A percentile compares a stretch with the other conserved stretches of the same genome.
Evolutionary conservation across 2,329 filamentous ascomycete genomes (phyloP).

Genomic region (Penicillium olsonii): DNA sequence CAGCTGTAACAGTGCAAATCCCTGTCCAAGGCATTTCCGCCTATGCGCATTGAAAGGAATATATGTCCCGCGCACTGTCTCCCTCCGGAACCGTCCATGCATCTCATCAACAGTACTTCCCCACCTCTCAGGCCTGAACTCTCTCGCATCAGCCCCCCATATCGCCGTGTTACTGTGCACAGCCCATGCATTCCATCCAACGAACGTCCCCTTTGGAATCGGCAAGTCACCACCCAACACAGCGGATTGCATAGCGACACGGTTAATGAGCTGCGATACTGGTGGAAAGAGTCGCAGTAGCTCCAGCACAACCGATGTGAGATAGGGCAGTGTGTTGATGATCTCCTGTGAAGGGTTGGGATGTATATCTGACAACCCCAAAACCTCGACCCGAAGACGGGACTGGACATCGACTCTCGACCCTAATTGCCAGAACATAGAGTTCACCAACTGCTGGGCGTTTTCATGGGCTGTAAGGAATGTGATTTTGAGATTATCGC

Average conservation of each 20-base stretch:
- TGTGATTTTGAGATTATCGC: constrained; percentile 43
- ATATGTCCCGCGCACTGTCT: constrained; percentile 29
- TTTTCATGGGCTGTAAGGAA: constrained; percentile 49
- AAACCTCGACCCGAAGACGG: constrained; percentile 35
- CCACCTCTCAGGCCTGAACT: constrained; percentile 43
- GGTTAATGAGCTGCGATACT: constrained; percentile 53
- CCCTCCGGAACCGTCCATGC: constrained; percentile 26
- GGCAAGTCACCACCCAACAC: constrained; percentile 29
- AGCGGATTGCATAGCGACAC: constrained; percentile 35
- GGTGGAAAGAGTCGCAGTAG: constrained; percentile 52
- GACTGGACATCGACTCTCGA: constrained; percentile 35
- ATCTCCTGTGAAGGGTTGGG: constrained; percentile 22
- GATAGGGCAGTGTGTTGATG: constrained; percentile 42
- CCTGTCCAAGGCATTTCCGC: constrained; percentile 31
- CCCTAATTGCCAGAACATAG: constrained; percentile 40
- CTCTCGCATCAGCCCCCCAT: constrained; percentile 34
- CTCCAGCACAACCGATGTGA: constrained; percentile 51
- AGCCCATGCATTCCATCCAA: constrained; percentile 46
- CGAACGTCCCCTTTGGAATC: constrained; percentile 40
- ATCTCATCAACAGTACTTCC: constrained; percentile 34
- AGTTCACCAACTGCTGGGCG: constrained; percentile 41
- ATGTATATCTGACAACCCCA: neutral
- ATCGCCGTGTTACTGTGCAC: constrained; percentile 39
- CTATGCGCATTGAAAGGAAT: constrained; percentile 34
- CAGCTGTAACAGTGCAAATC: constrained; percentile 32